Evolutionary conservation across 768 basidiomycete species (phyloP).

Genomic region (Rickenella mellea): DNA sequence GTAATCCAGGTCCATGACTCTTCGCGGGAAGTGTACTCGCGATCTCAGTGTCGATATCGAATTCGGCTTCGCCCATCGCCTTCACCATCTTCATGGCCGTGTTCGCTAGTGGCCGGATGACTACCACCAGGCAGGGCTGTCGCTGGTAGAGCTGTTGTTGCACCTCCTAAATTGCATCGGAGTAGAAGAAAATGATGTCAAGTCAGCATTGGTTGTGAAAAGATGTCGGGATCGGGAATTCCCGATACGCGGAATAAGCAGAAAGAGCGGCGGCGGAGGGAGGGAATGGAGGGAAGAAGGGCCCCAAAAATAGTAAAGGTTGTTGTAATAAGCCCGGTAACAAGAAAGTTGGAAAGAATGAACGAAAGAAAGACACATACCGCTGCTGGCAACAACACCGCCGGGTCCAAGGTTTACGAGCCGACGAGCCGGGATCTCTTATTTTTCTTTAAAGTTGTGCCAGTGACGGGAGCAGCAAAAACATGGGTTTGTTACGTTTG

Average conservation of each 20-base stretch:
- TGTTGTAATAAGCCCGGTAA: too few relatives aligned
- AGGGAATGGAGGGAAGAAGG: too few relatives aligned
- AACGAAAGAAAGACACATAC: neutral
- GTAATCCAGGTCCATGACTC: neutral
- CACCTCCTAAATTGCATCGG: neutral
- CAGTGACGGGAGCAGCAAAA: constrained; percentile 65
- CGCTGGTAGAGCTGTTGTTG: neutral
- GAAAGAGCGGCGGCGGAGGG: too few relatives aligned
- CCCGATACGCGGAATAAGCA: too few relatives aligned
- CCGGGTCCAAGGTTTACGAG: neutral
- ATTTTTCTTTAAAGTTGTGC: constrained; percentile 60
- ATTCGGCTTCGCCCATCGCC: neutral
- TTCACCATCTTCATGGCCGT: constrained; percentile 36
- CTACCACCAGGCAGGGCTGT: neutral
- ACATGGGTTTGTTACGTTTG: constrained; percentile 54
- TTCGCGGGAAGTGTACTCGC: constrained; percentile 1
- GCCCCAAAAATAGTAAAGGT: too few relatives aligned
- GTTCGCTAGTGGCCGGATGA: constrained; percentile 31
- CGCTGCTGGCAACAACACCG: neutral
- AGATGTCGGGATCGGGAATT: too few relatives aligned
- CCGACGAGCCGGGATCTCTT: constrained; percentile 25
- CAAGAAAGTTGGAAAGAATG: neutral
- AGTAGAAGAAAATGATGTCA: too few relatives aligned
- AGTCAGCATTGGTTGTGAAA: too few relatives aligned
- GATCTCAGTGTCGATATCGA: neutral